phyloP scores from a whole-genome alignment of 2,329 filamentous ascomycete species.

The Hypomyces rosellus region DNA sequence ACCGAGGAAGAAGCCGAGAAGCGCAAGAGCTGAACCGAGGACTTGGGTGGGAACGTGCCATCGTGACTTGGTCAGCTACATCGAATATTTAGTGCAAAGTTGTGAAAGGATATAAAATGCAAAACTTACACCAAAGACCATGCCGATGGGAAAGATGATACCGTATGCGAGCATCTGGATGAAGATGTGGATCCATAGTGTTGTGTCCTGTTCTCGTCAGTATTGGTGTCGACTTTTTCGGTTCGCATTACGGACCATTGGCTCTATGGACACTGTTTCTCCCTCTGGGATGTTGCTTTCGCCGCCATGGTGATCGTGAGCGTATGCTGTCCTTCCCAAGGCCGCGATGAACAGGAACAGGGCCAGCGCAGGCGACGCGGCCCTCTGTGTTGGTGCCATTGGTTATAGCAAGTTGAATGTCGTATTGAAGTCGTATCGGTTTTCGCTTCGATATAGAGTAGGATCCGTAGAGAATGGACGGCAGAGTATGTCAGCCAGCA shows the following conservation, averaged over 20 bases:
- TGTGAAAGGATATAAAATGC: not conserved
- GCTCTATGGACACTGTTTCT: slow-evolving; percentile 62
- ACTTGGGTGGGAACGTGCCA: slow-evolving; percentile 93
- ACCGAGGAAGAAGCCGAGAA: slow-evolving; percentile 84
- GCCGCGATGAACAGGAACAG: slow-evolving; percentile 18
- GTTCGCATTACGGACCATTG: slow-evolving; percentile 50
- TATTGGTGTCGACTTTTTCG: not conserved
- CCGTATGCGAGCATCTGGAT: slow-evolving; percentile 84
- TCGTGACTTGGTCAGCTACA: slow-evolving; percentile 75
- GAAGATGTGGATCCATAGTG: slow-evolving; percentile 90
- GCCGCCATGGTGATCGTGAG: slow-evolving; percentile 45
- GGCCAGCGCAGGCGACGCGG: slow-evolving; percentile 13
- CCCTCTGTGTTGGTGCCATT: slow-evolving; percentile 11
- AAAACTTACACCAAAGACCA: slow-evolving; percentile 78
- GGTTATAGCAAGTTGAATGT: no score
- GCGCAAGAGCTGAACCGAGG: slow-evolving; percentile 64
- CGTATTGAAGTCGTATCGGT: no score
- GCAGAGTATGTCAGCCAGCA: slow-evolving; percentile 5
- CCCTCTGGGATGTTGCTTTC: slow-evolving; percentile 59
- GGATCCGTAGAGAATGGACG: slow-evolving; percentile 1
- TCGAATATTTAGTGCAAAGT: not conserved
- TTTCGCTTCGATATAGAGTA: not conserved
- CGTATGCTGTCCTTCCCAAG: slow-evolving; percentile 20
- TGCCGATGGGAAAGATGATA: slow-evolving; percentile 85
- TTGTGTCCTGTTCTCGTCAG: slow-evolving; percentile 55